Base-by-base conservation (phyloP, 2,329 filamentous ascomycete species). In the Cercospora sesami region DNA sequence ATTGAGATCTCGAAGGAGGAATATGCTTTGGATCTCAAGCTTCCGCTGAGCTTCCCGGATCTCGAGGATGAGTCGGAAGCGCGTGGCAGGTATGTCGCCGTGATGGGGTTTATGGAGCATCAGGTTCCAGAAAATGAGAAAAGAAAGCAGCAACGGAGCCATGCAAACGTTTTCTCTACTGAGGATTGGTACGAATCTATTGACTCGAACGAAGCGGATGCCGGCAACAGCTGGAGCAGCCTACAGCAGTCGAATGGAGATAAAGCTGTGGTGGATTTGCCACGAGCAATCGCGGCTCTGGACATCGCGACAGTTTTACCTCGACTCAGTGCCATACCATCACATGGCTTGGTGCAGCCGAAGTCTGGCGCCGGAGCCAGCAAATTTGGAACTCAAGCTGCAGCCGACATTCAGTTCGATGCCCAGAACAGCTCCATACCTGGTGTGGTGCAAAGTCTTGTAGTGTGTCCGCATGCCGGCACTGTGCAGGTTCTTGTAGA, bases 251-350 rank as follows among this genome's bases (percentile, higher is more conserved):
- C 55, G 30, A 59, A 26, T 10, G 16, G 55, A 59, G 55, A 21
- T 6, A n/a, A 63, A n/a, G 59, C 26, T 42, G 33, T 73, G 16
- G 57, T 63, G 10, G 70, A 73, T 48, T 81, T 95, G n/a, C 91
- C 92, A 0, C 83, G 87, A 65, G 90, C 92, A 73, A 83, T 96
- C 63, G 87, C 89, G 12, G 87, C 91, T 71, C 81, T 95, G 55
- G 92, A 96, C 78, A 85, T 93, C 23, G 91, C 94, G 70, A 87
- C 85, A 8, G 89, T 90, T 16, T 78, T 96, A 67, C 92, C 92
- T 12, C 93, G 90, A 77, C 83, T 96, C 31, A 77, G 76, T 60
- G 73, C 74, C 0, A 74, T 79, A 45, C 77, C 77, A 14, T 68
- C 73, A 14, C 76, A 93, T 89, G 76, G 88, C 87, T 21, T 80